Conservation (phyloP, 2,329 filamentous ascomycete genomes). For the Botrytis sinoallii region DNA sequence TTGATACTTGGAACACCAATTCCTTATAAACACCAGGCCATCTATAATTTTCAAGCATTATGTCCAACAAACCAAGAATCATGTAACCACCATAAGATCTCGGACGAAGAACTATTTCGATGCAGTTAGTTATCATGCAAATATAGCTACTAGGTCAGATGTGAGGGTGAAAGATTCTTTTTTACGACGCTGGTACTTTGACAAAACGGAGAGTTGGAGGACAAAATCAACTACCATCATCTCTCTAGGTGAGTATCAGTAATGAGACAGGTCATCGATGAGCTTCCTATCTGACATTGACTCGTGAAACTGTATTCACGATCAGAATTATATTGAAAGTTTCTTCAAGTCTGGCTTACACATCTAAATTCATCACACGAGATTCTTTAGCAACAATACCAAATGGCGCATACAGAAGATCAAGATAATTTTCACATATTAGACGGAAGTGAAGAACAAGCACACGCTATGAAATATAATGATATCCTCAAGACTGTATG, state of each 20-base stretch:
- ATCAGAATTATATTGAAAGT: background rate
- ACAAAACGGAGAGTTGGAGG: background rate
- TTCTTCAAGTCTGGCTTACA: background rate
- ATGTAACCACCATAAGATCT: background rate
- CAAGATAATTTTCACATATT: background rate
- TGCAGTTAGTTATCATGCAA: background rate
- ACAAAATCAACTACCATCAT: background rate
- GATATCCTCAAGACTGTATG: background rate
- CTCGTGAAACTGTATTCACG: background rate
- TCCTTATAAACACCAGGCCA: too few species aligned
- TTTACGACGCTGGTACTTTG: background rate
- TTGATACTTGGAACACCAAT: too few species aligned
- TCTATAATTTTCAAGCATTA: background rate
- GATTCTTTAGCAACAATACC: background rate
- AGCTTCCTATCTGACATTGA: background rate
- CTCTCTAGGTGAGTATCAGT: background rate
- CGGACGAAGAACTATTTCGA: background rate
- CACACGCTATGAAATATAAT: background rate
- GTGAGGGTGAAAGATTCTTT: background rate
- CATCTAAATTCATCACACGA: background rate
- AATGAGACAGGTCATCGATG: background rate
- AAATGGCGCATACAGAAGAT: background rate
- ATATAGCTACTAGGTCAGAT: background rate
- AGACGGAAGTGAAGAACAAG: background rate
- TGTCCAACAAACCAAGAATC: rapidly evolving